Evolutionary conservation across 257 asterid species (phyloP), one percentile per base, ranked within the genome.

Genomic region (Solanum paucissectum): DNA sequence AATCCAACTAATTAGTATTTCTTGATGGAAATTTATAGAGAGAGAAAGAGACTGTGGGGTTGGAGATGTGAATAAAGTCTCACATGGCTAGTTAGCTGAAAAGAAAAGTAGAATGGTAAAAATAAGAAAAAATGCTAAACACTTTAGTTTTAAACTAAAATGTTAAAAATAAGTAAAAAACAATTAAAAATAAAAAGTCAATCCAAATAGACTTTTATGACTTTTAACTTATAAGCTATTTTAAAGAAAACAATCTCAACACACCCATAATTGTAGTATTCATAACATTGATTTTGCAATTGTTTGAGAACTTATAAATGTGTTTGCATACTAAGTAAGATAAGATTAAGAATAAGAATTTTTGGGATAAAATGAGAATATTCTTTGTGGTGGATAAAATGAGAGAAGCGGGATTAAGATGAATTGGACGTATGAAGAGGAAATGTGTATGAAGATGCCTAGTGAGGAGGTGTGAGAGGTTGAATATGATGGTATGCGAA

Each of bases 171-270:
- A 52, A 5, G 60, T 49, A 49, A 49, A 49, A 49, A 49, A 49
- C 2, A 49, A 52, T 52, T 52, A 6, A 52, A 55, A 46, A 46
- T 46, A 13, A 46, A 46, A 46, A 46, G 7, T 46, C 20, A 46
- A 46, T 46, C 14, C 20, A 46, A 46, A 46, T 13, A 46, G 20
- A 13, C 58, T 46, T 6, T 55, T 18, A 18, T 18, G n/a, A 18
- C 64, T 6, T 55, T 18, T 55, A 18, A 10, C 10, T 55, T 18
- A 55, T 18, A 55, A 55, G 64, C 9, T 52, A 52, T 18, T 55
- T 18, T 0, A 0, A 2, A 2, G 7, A 18, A 18, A 55, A 0
- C n/a, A 55, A 55, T 18, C 9, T 55, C 1, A 55, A 55, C n/a
- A 55, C n/a, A 55, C n/a, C 23, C 23, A 18, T 58, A 20, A 62